A percentile compares a stretch with the other conserved stretches of the same genome.
These are phyloP conservation scores for Clavispora fructus DNA, from an alignment of 805 yeast genomes.

Conservation along the genomic window DNA sequence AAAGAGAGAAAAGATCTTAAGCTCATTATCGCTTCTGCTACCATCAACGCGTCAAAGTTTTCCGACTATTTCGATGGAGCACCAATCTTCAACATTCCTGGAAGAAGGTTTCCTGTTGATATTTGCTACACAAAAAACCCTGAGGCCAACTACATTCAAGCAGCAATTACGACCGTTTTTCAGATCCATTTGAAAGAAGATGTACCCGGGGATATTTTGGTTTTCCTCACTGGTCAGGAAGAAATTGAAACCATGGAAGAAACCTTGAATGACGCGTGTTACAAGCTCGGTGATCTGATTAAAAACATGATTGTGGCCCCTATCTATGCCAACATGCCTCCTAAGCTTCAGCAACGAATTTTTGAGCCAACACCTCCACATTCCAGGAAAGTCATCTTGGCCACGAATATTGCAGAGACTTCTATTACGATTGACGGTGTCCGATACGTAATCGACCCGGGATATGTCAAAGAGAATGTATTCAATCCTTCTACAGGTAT, in stretches of 20 bases:
- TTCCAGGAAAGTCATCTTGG: constrained; percentile 80
- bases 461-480: constrained; percentile 41
- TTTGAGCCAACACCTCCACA: constrained; percentile 83
- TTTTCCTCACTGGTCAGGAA: constrained; percentile 93
- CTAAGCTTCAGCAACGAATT: constrained; percentile 73
- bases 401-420: constrained; percentile 80
- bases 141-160: constrained; percentile 85
- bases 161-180: constrained; percentile 81
- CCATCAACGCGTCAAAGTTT: constrained; percentile 85
- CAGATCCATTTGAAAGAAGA: constrained; percentile 73
- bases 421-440: constrained; percentile 44
- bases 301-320: constrained; percentile 72
- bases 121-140: constrained; percentile 80
- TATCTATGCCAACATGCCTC: constrained; percentile 85
- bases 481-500: constrained; percentile 38
- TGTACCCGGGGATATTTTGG: constrained; percentile 77
- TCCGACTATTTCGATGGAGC: constrained; percentile 76
- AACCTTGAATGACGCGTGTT: constrained; percentile 58
- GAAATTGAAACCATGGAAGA: constrained; percentile 85
- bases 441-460: constrained; percentile 39
- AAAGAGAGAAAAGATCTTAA: constrained; percentile 63
- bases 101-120: constrained; percentile 89
- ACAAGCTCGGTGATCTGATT: constrained; percentile 55
- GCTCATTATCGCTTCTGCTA: constrained; percentile 85
- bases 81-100: constrained; percentile 87